Evolutionary conservation across 805 yeast genomes (phyloP).

Genomic region (Cyberlindnera subsufficiens): DNA sequence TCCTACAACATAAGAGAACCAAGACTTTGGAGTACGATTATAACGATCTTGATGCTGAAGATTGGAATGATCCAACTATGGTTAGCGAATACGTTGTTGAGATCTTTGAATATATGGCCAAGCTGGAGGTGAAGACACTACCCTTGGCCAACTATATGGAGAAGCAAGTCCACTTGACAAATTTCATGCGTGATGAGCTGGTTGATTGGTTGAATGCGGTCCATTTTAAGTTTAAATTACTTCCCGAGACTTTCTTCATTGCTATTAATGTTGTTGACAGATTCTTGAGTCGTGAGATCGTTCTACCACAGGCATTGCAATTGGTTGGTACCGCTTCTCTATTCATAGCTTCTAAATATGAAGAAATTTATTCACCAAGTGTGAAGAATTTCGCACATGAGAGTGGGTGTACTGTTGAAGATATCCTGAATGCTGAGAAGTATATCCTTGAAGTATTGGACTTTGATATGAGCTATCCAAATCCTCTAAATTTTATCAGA

Average conservation of each 20-base stretch:
- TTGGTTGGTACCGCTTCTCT: conserved; percentile 80
- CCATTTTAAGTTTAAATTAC: conserved; percentile 73
- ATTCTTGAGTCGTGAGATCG: conserved; percentile 70
- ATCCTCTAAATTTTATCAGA: conserved; percentile 89
- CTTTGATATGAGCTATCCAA: conserved; percentile 80
- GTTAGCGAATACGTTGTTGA: conserved; percentile 89
- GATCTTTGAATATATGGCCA: conserved; percentile 74
- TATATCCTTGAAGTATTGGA: conserved; percentile 67
- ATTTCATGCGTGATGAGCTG: conserved; percentile 67
- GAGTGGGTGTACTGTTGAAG: conserved; percentile 76
- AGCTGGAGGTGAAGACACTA: conserved; percentile 63
- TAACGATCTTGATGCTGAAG: conserved; percentile 81
- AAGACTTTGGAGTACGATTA: conserved; percentile 34
- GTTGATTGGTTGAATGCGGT: conserved; percentile 95
- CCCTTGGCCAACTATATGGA: conserved; percentile 41
- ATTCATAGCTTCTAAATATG: conserved; percentile 89
- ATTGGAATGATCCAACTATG: conserved; percentile 79
- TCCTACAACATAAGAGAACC: conserved; percentile 15
- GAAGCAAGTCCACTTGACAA: conserved; percentile 37
- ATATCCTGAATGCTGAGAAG: conserved; percentile 80
- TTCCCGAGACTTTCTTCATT: conserved; percentile 82
- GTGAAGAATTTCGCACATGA: conserved; percentile 82
- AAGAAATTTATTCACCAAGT: conserved; percentile 87
- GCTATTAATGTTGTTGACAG: conserved; percentile 87
- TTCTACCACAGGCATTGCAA: conserved; percentile 77